A percentile compares a stretch with the other conserved stretches of the same genome.
phyloP scores from a whole-genome alignment of 2,329 filamentous ascomycete species.

The Diaporthe ampelina region DNA sequence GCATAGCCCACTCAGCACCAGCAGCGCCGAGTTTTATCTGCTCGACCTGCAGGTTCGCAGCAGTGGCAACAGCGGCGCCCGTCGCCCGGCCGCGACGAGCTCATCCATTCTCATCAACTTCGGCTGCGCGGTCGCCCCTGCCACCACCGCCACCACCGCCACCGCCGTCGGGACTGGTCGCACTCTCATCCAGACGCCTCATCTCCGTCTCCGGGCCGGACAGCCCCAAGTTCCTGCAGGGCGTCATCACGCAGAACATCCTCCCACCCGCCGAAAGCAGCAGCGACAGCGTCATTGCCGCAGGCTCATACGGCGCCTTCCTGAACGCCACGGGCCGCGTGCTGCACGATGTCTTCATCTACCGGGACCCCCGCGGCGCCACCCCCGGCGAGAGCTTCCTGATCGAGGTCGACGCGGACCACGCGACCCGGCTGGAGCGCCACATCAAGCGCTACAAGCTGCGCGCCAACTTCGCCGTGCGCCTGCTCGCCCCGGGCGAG shows the following conservation, averaged over 20 bases:
- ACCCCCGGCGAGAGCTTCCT: conserved; percentile 70
- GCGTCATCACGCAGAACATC: conserved; percentile 84
- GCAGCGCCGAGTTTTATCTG: conserved; percentile 35
- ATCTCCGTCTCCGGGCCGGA: conserved; percentile 86
- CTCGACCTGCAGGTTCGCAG: conserved; percentile 34
- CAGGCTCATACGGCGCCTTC: conserved; percentile 85
- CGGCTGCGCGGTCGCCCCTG: conserved; percentile 44
- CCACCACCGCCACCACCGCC: conserved; percentile 57
- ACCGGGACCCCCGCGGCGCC: conserved; percentile 66
- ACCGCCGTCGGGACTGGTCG: conserved; percentile 62
- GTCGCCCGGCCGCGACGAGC: background rate
- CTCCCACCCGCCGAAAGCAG: conserved; percentile 54
- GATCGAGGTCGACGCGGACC: conserved; percentile 83
- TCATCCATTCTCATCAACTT: conserved; percentile 40
- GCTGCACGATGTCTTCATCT: conserved; percentile 91
- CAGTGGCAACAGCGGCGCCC: conserved; percentile 1
- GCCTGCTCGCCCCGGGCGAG: conserved; percentile 75
- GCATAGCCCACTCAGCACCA: background rate
- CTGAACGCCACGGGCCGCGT: conserved; percentile 88
- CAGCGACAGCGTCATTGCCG: conserved; percentile 44
- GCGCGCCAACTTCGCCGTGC: conserved; percentile 81
- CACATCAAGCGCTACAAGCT: conserved; percentile 91
- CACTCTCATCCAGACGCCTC: conserved; percentile 80
- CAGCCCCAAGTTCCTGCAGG: conserved; percentile 87
- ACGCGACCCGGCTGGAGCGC: conserved; percentile 73